Conservation (phyloP, 1,139 yeast species). For the Diutina pseudorugosa region DNA sequence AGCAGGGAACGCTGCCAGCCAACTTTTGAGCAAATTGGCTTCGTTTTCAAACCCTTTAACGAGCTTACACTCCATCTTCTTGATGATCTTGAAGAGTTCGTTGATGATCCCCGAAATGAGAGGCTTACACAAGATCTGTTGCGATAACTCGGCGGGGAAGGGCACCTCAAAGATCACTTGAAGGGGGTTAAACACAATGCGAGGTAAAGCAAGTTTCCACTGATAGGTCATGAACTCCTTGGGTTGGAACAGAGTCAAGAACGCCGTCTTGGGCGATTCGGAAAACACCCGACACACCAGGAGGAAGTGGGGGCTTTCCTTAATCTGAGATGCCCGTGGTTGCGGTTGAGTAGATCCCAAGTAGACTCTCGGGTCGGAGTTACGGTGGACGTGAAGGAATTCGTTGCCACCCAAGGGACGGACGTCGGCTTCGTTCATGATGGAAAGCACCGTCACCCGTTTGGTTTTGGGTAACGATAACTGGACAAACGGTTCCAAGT, state of each 20-base stretch:
- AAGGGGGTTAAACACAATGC: slow-evolving; percentile 67
- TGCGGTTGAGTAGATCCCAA: slow-evolving; percentile 17
- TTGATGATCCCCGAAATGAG: slow-evolving; percentile 65
- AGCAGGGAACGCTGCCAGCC: slow-evolving; percentile 35
- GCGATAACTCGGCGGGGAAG: slow-evolving; percentile 41
- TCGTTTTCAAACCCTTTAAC: slow-evolving; percentile 59
- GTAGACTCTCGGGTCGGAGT: slow-evolving; percentile 20
- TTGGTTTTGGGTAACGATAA: slow-evolving; percentile 20
- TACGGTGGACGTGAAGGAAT: slow-evolving; percentile 16
- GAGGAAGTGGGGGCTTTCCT: slow-evolving; percentile 11
- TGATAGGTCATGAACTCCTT: slow-evolving; percentile 60
- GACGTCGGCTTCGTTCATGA: slow-evolving; percentile 58
- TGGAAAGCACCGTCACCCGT: slow-evolving; percentile 36
- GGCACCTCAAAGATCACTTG: slow-evolving; percentile 62
- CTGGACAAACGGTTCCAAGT: slow-evolving; percentile 54
- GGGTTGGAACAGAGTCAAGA: slow-evolving; percentile 38
- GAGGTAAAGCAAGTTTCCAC: slow-evolving; percentile 77
- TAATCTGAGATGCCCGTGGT: neutral
- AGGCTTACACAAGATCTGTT: slow-evolving; percentile 75
- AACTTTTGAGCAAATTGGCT: slow-evolving; percentile 39
- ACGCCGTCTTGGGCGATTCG: slow-evolving; percentile 25
- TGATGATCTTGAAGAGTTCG: slow-evolving; percentile 63
- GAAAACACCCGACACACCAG: slow-evolving; percentile 21
- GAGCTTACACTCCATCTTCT: slow-evolving; percentile 66
- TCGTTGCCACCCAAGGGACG: neutral